Percentiles rank a stretch among this genome's conserved stretches.
phyloP scores from a whole-genome alignment of 768 basidiomycete genomes.

The Leccinellum rugosiceps region DNA sequence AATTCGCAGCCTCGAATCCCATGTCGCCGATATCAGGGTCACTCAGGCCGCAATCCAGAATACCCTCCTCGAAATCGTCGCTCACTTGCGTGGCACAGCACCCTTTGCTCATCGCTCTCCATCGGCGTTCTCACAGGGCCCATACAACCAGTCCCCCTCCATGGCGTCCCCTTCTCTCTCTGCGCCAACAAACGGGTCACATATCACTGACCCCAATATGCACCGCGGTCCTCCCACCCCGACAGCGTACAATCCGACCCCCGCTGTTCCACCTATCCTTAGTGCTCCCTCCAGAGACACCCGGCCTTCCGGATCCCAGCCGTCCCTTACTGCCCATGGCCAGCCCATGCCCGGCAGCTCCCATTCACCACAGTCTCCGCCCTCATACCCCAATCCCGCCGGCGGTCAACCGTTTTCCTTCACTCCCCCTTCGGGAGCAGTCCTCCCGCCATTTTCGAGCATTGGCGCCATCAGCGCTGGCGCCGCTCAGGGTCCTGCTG shows the following conservation, averaged over 20 bases:
- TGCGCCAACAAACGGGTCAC: conserved; percentile 37
- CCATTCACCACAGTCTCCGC: conserved; percentile 41
- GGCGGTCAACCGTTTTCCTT: conserved; percentile 31
- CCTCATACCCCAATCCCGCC: conserved; percentile 42
- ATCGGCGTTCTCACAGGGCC: conserved; percentile 45
- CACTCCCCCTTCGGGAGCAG: conserved; percentile 43
- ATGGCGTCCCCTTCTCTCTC: conserved; percentile 47
- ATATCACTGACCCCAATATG: conserved; percentile 20
- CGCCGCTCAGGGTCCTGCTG: conserved; percentile 46
- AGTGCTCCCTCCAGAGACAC: conserved; percentile 26
- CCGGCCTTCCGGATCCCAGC: conserved; percentile 36
- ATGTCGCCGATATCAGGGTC: conserved; percentile 79
- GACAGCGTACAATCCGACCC: conserved; percentile 23
- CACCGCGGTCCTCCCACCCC: conserved; percentile 32
- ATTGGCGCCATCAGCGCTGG: conserved; percentile 53
- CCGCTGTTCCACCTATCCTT: conserved; percentile 30
- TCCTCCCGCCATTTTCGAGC: conserved; percentile 70
- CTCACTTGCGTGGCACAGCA: conserved; percentile 62
- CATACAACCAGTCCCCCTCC: conserved; percentile 67
- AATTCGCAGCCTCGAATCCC: conserved; percentile 82
- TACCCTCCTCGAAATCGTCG: conserved; percentile 75
- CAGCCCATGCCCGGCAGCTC: conserved; percentile 39
- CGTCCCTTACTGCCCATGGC: conserved; percentile 28
- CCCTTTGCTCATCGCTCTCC: conserved; percentile 58
- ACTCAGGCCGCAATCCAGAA: conserved; percentile 74